Evolutionary conservation across 1,139 yeast species (phyloP), one percentile per base, ranked within the genome.

Genomic region (Suhomyces wounanorum): DNA sequence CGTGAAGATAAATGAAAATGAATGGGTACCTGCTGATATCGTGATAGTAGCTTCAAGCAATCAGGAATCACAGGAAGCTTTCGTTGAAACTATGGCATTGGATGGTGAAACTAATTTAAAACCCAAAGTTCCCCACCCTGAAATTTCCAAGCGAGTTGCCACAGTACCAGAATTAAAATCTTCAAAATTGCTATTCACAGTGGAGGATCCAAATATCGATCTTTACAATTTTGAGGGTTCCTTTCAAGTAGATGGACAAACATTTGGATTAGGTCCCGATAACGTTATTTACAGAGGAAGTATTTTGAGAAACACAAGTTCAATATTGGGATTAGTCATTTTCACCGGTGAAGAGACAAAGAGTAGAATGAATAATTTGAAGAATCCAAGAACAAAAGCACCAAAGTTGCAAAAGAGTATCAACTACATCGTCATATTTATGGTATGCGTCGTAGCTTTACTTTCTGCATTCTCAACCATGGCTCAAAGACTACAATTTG

Each of bases 281-380:
- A 89, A 94, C 63, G 82, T 94, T 14, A 73, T 89, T 2, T 94
- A 92, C 64, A 78, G 99, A 63, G 99, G 99, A 2, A 86, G 96
- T 51, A 81, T 91, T 41, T 69, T 94, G 40, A 80, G 99, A 65
- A 94, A 95, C 66, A 92, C 99, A 0, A 77, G 78, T 13, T 74
- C 81, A 17, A 78, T 84, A 5, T 64, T 89, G 41, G 99, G 98
- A 0, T 63, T 92, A 57, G 97, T 90, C 10, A 77, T 92, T 1
- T 95, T 91, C 73, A 85, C 96, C 0, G 99, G 99, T 52, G 97
- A 91, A 68, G 99, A 95, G 69, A 83, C 97, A 6, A 95, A 95
- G 61, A 90, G 94, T 49, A 80, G 99, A 68, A 89, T 91, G 96
- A 95, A 95, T 68, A 95, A 97, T 23, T 81, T 90, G 49, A 87